phyloP scores from a whole-genome alignment of 2,329 filamentous ascomycete species.

The Aureobasidium vineae region DNA sequence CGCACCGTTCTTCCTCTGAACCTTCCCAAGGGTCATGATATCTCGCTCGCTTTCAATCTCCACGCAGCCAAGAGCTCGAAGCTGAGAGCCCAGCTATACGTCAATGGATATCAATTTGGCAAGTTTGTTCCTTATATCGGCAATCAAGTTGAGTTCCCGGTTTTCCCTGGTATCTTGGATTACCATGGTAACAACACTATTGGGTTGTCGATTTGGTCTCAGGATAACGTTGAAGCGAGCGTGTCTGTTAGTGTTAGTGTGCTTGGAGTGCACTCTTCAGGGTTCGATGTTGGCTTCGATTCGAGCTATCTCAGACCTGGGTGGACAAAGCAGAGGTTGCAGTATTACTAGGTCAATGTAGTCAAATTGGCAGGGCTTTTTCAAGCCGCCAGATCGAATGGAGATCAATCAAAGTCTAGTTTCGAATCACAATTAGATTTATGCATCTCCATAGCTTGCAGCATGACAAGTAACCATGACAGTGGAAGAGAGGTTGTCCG shows the following conservation, averaged over 20 bases:
- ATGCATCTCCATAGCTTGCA: too few relatives aligned
- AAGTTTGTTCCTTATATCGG: constrained; percentile 61
- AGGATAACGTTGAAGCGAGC: constrained; percentile 52
- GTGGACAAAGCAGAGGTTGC: constrained; percentile 45
- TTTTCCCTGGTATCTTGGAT: constrained; percentile 59
- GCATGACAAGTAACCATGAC: too few relatives aligned
- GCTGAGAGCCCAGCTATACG: constrained; percentile 58
- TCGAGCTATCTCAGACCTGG: constrained; percentile 50
- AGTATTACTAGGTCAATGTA: constrained; percentile 33
- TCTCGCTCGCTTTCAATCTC: constrained; percentile 57
- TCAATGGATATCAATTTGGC: constrained; percentile 63
- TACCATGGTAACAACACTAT: constrained; percentile 60
- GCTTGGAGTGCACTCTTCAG: constrained; percentile 53
- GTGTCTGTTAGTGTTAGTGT: constrained; percentile 47
- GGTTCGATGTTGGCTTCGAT: constrained; percentile 40
- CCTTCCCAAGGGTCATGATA: constrained; percentile 54
- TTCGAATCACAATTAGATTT: too few relatives aligned
- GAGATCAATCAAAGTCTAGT: too few relatives aligned
- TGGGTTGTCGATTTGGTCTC: constrained; percentile 60
- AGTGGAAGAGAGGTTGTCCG: too few relatives aligned
- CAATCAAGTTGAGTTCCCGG: constrained; percentile 60
- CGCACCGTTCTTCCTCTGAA: constrained; percentile 53
- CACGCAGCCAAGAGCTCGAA: constrained; percentile 47
- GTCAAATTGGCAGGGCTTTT: too few relatives aligned
- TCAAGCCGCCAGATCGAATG: too few relatives aligned